A percentile compares a stretch with the other conserved stretches of the same genome.
Conservation (phyloP, 225 moss, liverwort and hornwort genomes). For the Lunularia cruciata region DNA sequence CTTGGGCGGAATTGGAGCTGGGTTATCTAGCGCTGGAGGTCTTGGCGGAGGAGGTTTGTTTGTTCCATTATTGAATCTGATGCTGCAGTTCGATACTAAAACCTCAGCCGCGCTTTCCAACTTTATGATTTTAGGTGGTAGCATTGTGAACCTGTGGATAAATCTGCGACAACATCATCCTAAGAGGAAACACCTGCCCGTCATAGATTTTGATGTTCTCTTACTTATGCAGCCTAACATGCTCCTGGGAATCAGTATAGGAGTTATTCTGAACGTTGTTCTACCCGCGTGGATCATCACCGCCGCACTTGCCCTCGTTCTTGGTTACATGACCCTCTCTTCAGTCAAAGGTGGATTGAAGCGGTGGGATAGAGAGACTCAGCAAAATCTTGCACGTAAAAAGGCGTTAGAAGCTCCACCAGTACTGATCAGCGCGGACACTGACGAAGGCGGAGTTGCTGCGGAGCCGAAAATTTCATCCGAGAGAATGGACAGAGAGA, state of each 20-base stretch:
- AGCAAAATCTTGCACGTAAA: neutral
- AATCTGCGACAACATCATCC: constrained; percentile 39
- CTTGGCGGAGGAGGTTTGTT: constrained; percentile 44
- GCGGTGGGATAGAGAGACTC: constrained; percentile 35
- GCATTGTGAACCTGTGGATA: constrained; percentile 29
- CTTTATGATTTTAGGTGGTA: constrained; percentile 40
- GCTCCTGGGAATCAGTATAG: constrained; percentile 36
- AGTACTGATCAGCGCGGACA: too few relatives aligned
- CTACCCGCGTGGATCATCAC: constrained; percentile 38
- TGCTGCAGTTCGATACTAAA: constrained; percentile 41
- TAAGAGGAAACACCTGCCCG: neutral
- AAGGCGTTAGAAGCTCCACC: constrained; percentile 7
- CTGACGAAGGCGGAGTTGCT: neutral
- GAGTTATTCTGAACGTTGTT: constrained; percentile 39
- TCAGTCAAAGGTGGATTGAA: constrained; percentile 22
- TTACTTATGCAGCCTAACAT: constrained; percentile 35
- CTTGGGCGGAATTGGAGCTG: constrained; percentile 35
- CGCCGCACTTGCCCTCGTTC: constrained; percentile 24
- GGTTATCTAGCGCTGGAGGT: constrained; percentile 42
- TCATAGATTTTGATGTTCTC: constrained; percentile 38
- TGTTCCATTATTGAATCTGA: constrained; percentile 42
- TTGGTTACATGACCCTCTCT: constrained; percentile 29
- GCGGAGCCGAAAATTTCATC: neutral
- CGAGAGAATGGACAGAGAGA: too few relatives aligned
- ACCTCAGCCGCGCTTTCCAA: constrained; percentile 36